These are phyloP conservation scores for Aspergillus brunneoviolaceus DNA, from an alignment of 2,329 filamentous ascomycete species.

Conservation along the genomic window DNA sequence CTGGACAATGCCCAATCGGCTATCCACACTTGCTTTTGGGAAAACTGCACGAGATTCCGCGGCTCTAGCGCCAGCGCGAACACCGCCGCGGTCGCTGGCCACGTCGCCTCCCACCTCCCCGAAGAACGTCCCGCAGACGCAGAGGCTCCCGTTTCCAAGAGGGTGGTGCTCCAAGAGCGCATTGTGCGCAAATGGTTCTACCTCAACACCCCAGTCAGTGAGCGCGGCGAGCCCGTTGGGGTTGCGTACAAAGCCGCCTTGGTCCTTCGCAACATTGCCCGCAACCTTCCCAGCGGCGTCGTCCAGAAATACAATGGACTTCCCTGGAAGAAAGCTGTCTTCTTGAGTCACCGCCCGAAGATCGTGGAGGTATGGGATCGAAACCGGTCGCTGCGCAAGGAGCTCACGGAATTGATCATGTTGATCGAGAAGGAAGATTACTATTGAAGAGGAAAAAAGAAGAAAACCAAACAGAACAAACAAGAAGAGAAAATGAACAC, in stretches of 20 bases:
- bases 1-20: constrained; percentile 35
- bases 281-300: constrained; percentile 40
- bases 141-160: constrained; percentile 36
- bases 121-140: constrained; percentile 36
- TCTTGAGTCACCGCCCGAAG: constrained; percentile 39
- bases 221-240: constrained; percentile 44
- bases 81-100: constrained; percentile 39
- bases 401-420: constrained; percentile 45
- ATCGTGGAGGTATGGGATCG: constrained; percentile 41
- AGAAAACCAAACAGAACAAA: neutral
- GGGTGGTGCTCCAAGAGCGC: constrained; percentile 40
- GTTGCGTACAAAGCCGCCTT: constrained; percentile 49
- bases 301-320: constrained; percentile 30
- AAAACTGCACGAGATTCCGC: constrained; percentile 39
- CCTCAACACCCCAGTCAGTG: constrained; percentile 44
- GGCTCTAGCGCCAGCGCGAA: constrained; percentile 35
- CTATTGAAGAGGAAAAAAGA: constrained; percentile 24
- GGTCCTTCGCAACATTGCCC: constrained; percentile 48
- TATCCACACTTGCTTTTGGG: constrained; percentile 40
- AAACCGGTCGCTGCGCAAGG: constrained; percentile 43
- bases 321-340: constrained; percentile 42
- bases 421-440: constrained; percentile 42
- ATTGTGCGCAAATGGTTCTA: constrained; percentile 42
- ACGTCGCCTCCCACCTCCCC: constrained; percentile 42
- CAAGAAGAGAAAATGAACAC: neutral